These are phyloP conservation scores for Polymyxa betae DNA, from an alignment of 208 protist species.

Conservation along the genomic window DNA sequence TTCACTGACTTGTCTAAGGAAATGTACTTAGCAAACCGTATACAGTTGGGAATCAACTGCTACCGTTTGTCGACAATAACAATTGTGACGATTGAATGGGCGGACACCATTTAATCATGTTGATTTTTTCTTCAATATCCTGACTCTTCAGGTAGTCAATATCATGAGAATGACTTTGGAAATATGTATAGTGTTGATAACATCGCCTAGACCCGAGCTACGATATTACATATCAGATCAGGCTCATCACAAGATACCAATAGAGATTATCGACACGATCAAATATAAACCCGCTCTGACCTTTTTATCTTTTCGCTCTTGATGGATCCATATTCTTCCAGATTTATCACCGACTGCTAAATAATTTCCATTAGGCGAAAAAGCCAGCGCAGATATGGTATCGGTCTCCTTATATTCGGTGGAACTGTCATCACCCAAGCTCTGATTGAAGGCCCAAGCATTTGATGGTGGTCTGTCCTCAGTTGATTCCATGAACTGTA, in stretches of 20 bases:
- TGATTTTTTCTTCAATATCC: slow-evolving; percentile 52
- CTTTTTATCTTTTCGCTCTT: neutral
- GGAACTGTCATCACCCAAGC: neutral
- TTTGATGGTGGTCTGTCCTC: no score
- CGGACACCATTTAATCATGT: slow-evolving; percentile 52
- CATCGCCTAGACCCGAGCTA: neutral
- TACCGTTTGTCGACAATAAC: slow-evolving; percentile 45
- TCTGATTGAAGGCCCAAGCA: slow-evolving; percentile 7
- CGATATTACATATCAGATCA: neutral
- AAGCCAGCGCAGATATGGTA: slow-evolving; percentile 34
- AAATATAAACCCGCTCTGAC: neutral
- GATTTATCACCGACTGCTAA: slow-evolving; percentile 43
- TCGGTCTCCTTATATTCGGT: neutral
- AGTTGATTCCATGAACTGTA: no score
- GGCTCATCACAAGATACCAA: neutral
- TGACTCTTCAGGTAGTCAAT: slow-evolving; percentile 54
- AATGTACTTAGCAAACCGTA: neutral
- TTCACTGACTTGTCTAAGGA: slow-evolving; percentile 47
- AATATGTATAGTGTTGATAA: slow-evolving; percentile 50
- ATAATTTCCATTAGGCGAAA: slow-evolving; percentile 39
- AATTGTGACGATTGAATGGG: neutral
- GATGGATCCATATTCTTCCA: slow-evolving; percentile 46
- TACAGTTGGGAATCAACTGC: neutral
- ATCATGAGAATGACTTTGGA: slow-evolving; percentile 41
- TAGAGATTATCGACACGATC: neutral